These are phyloP conservation scores for Bjerkandera adusta DNA, from an alignment of 1,284 basidiomycete species.

Conservation along the genomic window DNA sequence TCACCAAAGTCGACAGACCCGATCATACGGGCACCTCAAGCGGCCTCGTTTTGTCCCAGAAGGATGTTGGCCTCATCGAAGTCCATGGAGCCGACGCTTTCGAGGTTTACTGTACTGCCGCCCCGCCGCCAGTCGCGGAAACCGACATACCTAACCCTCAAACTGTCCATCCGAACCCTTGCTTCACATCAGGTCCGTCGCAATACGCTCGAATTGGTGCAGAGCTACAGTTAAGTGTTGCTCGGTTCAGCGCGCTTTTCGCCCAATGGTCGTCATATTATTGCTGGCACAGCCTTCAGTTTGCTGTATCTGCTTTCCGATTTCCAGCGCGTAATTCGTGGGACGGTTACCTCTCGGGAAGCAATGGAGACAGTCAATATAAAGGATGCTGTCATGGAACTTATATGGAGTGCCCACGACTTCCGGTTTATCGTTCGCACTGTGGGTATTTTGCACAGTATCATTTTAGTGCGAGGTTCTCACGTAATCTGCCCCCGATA, in stretches of 20 bases:
- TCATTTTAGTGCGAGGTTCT: neutral
- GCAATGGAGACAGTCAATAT: slow-evolving; percentile 6
- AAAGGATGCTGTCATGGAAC: slow-evolving; percentile 9
- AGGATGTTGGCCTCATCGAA: neutral
- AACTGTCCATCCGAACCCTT: no score
- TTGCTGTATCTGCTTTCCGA: slow-evolving; percentile 23
- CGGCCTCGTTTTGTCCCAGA: neutral
- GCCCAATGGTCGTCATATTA: slow-evolving; percentile 23
- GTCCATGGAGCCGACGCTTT: slow-evolving; percentile 1
- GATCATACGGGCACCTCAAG: neutral
- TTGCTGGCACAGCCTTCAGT: slow-evolving; percentile 21
- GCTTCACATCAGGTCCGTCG: slow-evolving; percentile 14
- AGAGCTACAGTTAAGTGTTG: slow-evolving; percentile 1
- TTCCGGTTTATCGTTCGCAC: neutral
- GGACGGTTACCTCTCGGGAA: neutral
- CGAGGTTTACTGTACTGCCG: neutral
- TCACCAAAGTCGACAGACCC: neutral
- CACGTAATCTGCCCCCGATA: neutral
- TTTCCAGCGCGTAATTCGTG: slow-evolving; percentile 18
- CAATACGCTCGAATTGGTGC: neutral
- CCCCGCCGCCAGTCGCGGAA: no score
- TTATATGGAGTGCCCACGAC: slow-evolving; percentile 7
- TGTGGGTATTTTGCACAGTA: neutral
- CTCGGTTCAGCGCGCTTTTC: slow-evolving; percentile 17
- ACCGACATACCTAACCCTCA: no score